A percentile compares a stretch with the other conserved stretches of the same genome.
These are phyloP conservation scores for Diplosphaera chodatii DNA, from an alignment of 139 green algal genomes.

Conservation along the genomic window DNA sequence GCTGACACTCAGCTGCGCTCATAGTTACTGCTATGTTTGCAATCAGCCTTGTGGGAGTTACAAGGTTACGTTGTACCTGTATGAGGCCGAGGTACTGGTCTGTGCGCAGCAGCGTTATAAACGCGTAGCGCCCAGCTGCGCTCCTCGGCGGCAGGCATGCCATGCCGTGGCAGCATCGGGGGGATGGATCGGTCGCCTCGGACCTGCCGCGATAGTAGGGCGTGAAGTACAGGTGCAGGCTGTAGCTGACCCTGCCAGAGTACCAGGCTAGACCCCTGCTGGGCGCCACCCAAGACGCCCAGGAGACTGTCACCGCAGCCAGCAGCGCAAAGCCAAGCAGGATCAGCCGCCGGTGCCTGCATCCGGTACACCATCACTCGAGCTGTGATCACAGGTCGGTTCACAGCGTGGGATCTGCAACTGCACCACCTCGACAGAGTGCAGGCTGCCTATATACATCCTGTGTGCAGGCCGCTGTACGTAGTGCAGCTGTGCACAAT, in stretches of 20 bases:
- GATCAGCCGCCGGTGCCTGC: background rate
- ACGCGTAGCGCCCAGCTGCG: background rate
- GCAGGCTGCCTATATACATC: too few relatives aligned
- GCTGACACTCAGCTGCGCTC: too few relatives aligned
- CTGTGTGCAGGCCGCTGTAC: too few relatives aligned
- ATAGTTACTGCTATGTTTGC: too few relatives aligned
- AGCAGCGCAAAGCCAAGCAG: background rate
- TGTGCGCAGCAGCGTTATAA: background rate
- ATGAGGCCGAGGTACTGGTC: background rate
- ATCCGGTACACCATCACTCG: too few relatives aligned
- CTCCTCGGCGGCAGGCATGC: background rate
- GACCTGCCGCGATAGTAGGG: background rate
- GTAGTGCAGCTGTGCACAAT: too few relatives aligned
- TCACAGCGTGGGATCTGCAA: too few relatives aligned
- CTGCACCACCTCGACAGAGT: too few relatives aligned
- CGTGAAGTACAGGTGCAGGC: background rate
- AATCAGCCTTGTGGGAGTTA: too few relatives aligned
- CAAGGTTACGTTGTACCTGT: too few relatives aligned
- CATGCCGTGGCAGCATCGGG: background rate
- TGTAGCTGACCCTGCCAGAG: background rate
- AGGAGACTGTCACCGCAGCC: background rate
- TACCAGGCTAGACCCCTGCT: background rate
- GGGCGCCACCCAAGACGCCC: background rate
- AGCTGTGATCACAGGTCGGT: too few relatives aligned
- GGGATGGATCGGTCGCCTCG: background rate